Evolutionary conservation across 176 grass and related monocot genomes (phyloP).

Genomic region (Carex littledalei): DNA sequence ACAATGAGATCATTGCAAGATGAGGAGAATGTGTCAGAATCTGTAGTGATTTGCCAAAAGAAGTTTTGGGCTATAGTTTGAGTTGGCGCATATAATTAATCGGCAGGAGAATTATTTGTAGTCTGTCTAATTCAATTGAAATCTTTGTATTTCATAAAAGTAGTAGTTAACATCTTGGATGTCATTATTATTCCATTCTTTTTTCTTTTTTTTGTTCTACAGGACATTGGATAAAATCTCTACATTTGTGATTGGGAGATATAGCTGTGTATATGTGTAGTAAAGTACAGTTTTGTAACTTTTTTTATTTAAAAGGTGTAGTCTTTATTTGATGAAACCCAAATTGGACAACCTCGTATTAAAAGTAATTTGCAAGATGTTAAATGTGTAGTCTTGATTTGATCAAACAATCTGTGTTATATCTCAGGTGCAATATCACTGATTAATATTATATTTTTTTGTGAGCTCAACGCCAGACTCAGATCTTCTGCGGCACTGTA

Average conservation of each 20-base stretch:
- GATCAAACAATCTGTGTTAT: neutral
- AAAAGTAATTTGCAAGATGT: neutral
- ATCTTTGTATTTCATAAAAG: neutral
- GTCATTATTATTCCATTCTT: neutral
- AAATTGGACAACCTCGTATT: too few relatives aligned
- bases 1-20: conserved; percentile 39
- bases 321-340: too few relatives aligned
- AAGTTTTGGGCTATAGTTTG: conserved; percentile 91
- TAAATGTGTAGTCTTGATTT: too few relatives aligned
- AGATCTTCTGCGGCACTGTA: neutral
- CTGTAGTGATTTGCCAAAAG: conserved; percentile 71
- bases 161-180: neutral
- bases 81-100: conserved; percentile 16
- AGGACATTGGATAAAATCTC: too few relatives aligned
- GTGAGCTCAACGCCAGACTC: neutral
- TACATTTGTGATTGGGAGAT: too few relatives aligned
- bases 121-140: neutral
- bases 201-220: too few relatives aligned
- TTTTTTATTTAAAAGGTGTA: too few relatives aligned
- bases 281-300: too few relatives aligned
- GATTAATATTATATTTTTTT: neutral
- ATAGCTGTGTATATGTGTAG: too few relatives aligned
- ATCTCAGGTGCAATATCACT: neutral
- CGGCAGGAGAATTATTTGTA: neutral
- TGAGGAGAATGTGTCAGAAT: conserved; percentile 45